These are phyloP conservation scores for Thinopyrum elongatum DNA, from an alignment of 176 grass and related monocot species.

Conservation along the genomic window DNA sequence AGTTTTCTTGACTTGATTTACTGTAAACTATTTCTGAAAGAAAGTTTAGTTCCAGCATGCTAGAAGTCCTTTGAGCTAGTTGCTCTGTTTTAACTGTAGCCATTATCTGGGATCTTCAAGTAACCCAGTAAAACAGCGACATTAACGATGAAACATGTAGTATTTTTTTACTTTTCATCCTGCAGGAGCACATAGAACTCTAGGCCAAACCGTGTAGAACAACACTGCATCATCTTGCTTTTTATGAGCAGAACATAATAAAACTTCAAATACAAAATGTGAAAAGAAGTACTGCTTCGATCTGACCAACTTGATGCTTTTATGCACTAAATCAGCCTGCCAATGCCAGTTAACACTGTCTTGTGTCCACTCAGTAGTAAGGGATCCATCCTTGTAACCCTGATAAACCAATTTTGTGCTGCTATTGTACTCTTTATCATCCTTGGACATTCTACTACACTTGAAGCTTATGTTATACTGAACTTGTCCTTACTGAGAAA, in stretches of 20 bases:
- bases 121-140: not conserved
- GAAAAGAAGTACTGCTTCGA: no score
- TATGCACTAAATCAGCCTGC: no score
- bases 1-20: constrained; percentile 32
- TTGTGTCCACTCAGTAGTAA: not conserved
- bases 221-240: not conserved
- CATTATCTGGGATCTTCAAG: constrained; percentile 13
- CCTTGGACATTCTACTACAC: not conserved
- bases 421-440: not conserved
- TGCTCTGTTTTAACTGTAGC: constrained; percentile 4
- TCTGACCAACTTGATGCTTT: no score
- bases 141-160: not conserved
- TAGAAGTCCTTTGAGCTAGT: constrained; percentile 3
- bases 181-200: not conserved
- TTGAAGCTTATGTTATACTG: not conserved
- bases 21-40: constrained; percentile 22
- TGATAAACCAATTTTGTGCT: not conserved
- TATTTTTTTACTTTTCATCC: not conserved
- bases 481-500: constrained; percentile 27
- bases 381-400: not conserved
- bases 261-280: no score
- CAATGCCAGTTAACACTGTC: no score
- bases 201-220: not conserved
- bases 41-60: not conserved
- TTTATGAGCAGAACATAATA: not conserved